Percentiles rank a stretch among this genome's conserved stretches.
These are phyloP conservation scores for Capsicum baccatum DNA, from an alignment of 257 asterid species.

Conservation along the genomic window DNA sequence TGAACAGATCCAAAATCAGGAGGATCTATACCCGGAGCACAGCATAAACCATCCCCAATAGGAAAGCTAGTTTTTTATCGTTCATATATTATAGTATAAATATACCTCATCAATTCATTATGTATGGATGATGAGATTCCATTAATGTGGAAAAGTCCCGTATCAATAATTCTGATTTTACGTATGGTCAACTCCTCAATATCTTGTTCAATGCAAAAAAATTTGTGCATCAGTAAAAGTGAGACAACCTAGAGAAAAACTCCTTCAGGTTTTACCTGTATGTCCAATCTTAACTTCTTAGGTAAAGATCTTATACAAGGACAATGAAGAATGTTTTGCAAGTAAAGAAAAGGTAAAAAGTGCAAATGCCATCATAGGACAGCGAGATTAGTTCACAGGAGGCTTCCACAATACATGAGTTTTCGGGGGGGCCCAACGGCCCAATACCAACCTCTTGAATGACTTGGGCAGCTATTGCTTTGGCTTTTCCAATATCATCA, in stretches of 20 bases:
- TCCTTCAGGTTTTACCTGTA: background rate
- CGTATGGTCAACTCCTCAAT: background rate
- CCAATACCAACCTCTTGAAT: slow-evolving; percentile 76
- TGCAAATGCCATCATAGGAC: background rate
- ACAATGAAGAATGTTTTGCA: background rate
- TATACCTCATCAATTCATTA: background rate
- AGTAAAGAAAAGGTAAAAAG: background rate
- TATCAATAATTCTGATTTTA: background rate
- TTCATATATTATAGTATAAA: background rate
- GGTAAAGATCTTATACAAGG: background rate
- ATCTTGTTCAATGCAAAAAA: background rate
- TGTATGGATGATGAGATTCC: background rate
- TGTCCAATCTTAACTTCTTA: background rate
- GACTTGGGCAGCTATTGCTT: slow-evolving; percentile 79
- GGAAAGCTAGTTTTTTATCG: background rate
- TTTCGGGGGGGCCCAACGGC: too few relatives aligned
- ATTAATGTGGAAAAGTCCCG: background rate
- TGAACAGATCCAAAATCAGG: background rate
- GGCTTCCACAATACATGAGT: background rate
- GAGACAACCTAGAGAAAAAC: background rate
- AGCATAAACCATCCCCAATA: background rate
- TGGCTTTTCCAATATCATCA: slow-evolving; percentile 89
- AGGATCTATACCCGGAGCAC: background rate
- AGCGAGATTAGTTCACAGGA: slow-evolving; percentile 15
- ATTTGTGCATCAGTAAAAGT: slow-evolving; percentile 11